Evolutionary conservation across 1,139 yeast species (phyloP), one percentile per base, ranked within the genome.

Genomic region (Yamadazyma siamensis): DNA sequence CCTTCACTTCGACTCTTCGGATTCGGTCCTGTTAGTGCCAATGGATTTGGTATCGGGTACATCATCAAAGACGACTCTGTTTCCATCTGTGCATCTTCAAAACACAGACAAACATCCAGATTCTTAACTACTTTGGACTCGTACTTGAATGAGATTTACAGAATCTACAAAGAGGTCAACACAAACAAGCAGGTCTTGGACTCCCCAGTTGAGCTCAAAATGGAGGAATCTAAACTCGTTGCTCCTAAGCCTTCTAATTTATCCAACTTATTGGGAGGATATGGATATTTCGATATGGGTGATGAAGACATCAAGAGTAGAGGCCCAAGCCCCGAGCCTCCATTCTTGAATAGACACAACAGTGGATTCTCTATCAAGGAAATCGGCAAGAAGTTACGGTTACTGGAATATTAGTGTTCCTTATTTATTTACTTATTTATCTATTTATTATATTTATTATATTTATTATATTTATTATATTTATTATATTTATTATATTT

Each of bases 21-120:
- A 0, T 88, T 88, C 59, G 96, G 96, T 4, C 96, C 96, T 3
- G 89, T 85, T 5, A 75, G 87, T 20, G 80, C 94, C 14, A 87
- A 83, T 48, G 96, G 96, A 11, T 88, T 84, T 60, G 96, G 96
- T 16, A 72, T 88, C 29, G 96, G 95, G 3, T 88, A 88, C 56
- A 87, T 88, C 46, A 82, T 88, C 49, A 86, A 88, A 54, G 87
- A 77, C 36, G 87, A 85, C 49, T 80, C 91, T 4, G 77, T 88
- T 32, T 81, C 94, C 3, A 77, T 88, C 24, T 87, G 95, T 54
- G 94, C 86, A 1, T 77, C 94, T 16, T 86, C 95, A 6, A 88
- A 86, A 59, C 95, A 88, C 56, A 75, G 96, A 41, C 96, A 88
- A 61, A 88, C 96, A 1, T 66, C 74, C 41, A 74, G 96, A 56